A percentile compares a stretch with the other conserved stretches of the same genome.
These are phyloP conservation scores for Multifurca ochricompacta DNA, from an alignment of 768 basidiomycete species.

Conservation along the genomic window DNA sequence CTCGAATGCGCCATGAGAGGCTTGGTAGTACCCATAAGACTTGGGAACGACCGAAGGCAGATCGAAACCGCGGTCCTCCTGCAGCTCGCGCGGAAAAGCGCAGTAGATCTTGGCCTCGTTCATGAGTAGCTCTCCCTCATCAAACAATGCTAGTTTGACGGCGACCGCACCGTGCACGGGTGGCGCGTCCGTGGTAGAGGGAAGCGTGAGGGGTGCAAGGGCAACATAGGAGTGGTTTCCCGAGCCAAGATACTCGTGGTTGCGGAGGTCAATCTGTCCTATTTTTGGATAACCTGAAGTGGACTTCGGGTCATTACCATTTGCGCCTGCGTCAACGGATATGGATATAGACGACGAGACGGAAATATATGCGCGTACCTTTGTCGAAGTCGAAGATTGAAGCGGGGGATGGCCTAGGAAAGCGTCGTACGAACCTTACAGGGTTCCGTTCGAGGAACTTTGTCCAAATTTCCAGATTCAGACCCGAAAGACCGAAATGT, in stretches of 20 bases:
- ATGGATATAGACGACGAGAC: background rate
- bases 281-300: no score
- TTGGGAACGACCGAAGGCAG: slow-evolving; percentile 49
- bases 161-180: slow-evolving; percentile 20
- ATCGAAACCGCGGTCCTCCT: slow-evolving; percentile 41
- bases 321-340: background rate
- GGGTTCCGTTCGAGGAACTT: background rate
- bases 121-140: slow-evolving; percentile 17
- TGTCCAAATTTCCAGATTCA: no score
- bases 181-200: slow-evolving; percentile 25
- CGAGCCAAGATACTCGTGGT: slow-evolving; percentile 29
- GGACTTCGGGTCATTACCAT: background rate
- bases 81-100: slow-evolving; percentile 37
- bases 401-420: background rate
- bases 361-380: background rate
- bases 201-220: slow-evolving; percentile 44
- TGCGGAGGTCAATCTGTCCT: slow-evolving; percentile 36
- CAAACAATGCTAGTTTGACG: slow-evolving; percentile 22
- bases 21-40: slow-evolving; percentile 54
- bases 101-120: slow-evolving; percentile 41
- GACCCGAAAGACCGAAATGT: no score
- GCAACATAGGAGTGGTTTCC: slow-evolving; percentile 51
- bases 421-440: background rate
- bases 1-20: slow-evolving; percentile 16
- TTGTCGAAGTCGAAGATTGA: no score